Percentiles rank a stretch among this genome's conserved stretches.
Evolutionary conservation across 352 stramenopile genomes (phyloP).

Genomic region (Stephanocyclus meneghinianus): DNA sequence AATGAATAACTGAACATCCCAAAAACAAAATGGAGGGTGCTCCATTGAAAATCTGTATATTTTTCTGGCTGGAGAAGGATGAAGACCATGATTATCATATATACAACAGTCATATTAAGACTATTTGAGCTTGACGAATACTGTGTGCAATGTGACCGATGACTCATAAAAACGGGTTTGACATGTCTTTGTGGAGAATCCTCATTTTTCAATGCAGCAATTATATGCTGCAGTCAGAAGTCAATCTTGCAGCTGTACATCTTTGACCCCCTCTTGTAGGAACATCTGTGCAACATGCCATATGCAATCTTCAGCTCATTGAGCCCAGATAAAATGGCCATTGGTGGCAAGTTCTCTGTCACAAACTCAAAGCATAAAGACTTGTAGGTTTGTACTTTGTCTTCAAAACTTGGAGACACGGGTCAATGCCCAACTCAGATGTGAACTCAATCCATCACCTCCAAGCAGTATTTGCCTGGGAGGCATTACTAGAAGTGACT

Average conservation of each 20-base stretch:
- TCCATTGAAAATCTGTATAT: no score
- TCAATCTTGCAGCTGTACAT: constrained; percentile 24
- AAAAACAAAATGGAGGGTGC: no score
- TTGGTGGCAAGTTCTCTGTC: constrained; percentile 17
- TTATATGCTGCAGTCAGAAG: constrained; percentile 7
- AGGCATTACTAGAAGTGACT: no score
- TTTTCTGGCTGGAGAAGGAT: no score
- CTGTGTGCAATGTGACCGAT: background rate
- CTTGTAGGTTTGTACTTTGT: constrained; percentile 51
- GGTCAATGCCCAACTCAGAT: constrained; percentile 28
- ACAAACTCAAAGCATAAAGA: constrained; percentile 42
- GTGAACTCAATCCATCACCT: constrained; percentile 15
- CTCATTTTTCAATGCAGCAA: constrained; percentile 3
- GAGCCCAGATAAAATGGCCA: constrained; percentile 9
- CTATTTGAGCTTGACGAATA: no score
- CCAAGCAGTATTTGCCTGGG: background rate
- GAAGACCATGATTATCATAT: no score
- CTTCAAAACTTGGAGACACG: constrained; percentile 38
- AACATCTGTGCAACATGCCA: constrained; percentile 30
- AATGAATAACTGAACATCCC: no score
- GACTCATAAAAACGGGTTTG: constrained; percentile 25
- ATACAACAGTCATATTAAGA: no score
- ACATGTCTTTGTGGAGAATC: constrained; percentile 15
- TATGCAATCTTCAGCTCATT: constrained; percentile 38
- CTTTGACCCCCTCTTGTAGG: constrained; percentile 11